Evolutionary conservation across 1,284 basidiomycete genomes (phyloP), one percentile per base, ranked within the genome.

Genomic region (Tilletia walkeri): DNA sequence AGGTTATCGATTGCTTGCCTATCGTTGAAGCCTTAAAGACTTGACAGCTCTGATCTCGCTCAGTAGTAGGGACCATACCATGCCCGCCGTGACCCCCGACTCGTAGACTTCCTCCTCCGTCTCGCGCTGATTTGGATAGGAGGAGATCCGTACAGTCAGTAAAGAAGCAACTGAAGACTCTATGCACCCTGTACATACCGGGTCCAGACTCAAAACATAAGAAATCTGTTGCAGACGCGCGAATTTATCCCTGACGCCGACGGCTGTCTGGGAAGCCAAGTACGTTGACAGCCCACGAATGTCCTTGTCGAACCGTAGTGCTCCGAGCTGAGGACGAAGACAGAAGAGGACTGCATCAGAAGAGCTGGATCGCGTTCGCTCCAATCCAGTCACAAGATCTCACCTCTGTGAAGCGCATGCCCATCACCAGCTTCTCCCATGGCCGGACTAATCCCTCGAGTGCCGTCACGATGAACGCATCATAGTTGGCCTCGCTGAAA

Each of bases 281-380:
- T 92, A 94, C 2, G 89, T 88, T 14, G 89, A 90, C 72, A 98
- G 88, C 1, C 91, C 88, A 47, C 96, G 88, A 50, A 99, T 85
- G 83, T 99, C 96, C 39, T 92, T 89, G 80, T 99, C 96, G 82
- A 97, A 96, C 16, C 94, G 91, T 72, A 99, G 91, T 2, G 95
- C 95, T n/a, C 96, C 96, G 67, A 98, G 88, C 92, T 96, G 65
- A 18, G 30, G 18, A 53, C n/a, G 50, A n/a, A 7, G 16, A 53
- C 4, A 18, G 30, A 53, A 18, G 24, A 2, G 24, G 24, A 30
- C 24, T 30, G 24, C 50, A n/a, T 53, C 50, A 53, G 50, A n/a
- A 68, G 45, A n/a, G 47, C 12, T 38, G 20, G 2, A 54, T n/a
- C 59, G 50, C 68, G 10, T 4, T 59, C 7, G 1, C 9, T 36